Percentiles rank a stretch among this genome's conserved stretches.
Evolutionary conservation across 352 stramenopile species (phyloP).

Genomic region (Peronospora belbahrii): DNA sequence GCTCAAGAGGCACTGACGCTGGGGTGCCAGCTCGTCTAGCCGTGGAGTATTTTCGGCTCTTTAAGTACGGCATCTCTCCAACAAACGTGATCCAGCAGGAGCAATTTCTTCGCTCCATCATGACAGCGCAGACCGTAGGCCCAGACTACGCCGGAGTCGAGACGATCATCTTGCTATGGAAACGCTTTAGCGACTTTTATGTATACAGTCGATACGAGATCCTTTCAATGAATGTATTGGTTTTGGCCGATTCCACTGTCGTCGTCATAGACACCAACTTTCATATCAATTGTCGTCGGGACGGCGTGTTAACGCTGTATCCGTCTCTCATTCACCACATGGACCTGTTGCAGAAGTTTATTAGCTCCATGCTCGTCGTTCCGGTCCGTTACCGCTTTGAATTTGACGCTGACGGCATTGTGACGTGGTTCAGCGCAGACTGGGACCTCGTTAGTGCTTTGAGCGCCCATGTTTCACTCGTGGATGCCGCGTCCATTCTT

Average conservation of each 20-base stretch:
- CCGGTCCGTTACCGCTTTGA: slow-evolving; percentile 46
- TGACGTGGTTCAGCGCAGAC: slow-evolving; percentile 54
- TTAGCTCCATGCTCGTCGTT: slow-evolving; percentile 31
- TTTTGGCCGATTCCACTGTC: slow-evolving; percentile 31
- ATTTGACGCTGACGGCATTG: slow-evolving; percentile 31
- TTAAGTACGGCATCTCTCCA: slow-evolving; percentile 36
- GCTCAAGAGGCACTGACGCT: slow-evolving; percentile 13
- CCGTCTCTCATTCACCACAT: slow-evolving; percentile 32
- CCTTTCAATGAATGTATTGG: slow-evolving; percentile 26
- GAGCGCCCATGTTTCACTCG: slow-evolving; percentile 33
- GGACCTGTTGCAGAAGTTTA: slow-evolving; percentile 44
- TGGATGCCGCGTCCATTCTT: slow-evolving; percentile 37
- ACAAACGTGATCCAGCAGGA: slow-evolving; percentile 27
- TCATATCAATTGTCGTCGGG: slow-evolving; percentile 29
- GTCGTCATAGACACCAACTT: slow-evolving; percentile 39
- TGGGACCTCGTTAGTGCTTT: slow-evolving; percentile 50
- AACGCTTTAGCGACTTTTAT: slow-evolving; percentile 40
- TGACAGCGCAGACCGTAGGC: slow-evolving; percentile 34
- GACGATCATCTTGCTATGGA: slow-evolving; percentile 35
- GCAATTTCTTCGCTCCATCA: slow-evolving; percentile 43
- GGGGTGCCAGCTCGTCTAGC: slow-evolving; percentile 30
- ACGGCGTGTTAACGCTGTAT: slow-evolving; percentile 38
- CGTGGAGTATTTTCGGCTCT: slow-evolving; percentile 50
- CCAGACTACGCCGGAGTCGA: slow-evolving; percentile 49
- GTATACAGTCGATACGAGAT: slow-evolving; percentile 27